Evolutionary conservation across 148 eudicot species (phyloP).

Genomic region (Cornus florida): DNA sequence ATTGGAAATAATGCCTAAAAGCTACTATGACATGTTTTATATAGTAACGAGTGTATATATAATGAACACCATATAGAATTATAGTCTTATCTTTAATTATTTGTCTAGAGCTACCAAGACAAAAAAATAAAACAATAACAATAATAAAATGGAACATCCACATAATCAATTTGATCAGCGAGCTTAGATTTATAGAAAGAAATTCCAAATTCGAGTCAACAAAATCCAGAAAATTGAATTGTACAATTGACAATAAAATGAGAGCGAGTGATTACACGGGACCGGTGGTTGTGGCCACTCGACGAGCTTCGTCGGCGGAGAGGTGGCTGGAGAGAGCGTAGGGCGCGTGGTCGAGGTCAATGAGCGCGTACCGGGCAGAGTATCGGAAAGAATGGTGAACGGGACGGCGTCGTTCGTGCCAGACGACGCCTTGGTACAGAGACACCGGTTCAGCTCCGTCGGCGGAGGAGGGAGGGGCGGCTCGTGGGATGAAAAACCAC

Average conservation of each 20-base stretch:
- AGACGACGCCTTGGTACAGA: conserved; percentile 75
- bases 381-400: conserved; percentile 75
- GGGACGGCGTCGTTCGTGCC: conserved; percentile 92
- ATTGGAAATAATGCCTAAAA: not conserved
- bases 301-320: conserved; percentile 58
- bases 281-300: conserved; percentile 49
- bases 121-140: too few relatives aligned
- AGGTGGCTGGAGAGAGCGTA: conserved; percentile 44
- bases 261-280: conserved; percentile 53
- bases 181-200: too few relatives aligned
- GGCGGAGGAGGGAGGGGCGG: conserved; percentile 9
- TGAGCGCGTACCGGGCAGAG: conserved; percentile 72
- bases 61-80: not conserved
- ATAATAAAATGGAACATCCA: not conserved
- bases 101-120: too few relatives aligned
- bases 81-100: not conserved
- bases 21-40: not conserved
- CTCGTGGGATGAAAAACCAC: not conserved
- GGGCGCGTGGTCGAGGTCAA: conserved; percentile 60
- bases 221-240: not conserved
- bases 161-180: not conserved
- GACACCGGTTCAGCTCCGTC: conserved; percentile 16
- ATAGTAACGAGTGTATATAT: not conserved
- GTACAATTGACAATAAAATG: not conserved
- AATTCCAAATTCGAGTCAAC: not conserved